Evolutionary conservation across 2,329 filamentous ascomycete species (phyloP).

Genomic region (Cytospora mali): DNA sequence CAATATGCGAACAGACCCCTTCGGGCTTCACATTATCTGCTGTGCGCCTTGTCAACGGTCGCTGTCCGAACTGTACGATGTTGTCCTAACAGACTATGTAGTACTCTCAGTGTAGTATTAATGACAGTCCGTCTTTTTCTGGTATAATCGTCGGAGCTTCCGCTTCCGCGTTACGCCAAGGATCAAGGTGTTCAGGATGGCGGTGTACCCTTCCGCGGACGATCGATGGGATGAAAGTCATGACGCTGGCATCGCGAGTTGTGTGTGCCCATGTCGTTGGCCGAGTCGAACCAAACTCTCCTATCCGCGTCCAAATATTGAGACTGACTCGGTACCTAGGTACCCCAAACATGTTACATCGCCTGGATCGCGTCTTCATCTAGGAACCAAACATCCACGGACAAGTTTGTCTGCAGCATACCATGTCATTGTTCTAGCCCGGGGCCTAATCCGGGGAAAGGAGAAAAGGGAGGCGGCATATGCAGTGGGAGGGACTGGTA

Average conservation of each 20-base stretch:
- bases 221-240: not conserved
- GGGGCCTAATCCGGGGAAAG: not conserved
- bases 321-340: constrained; percentile 19
- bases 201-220: not conserved
- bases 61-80: not conserved
- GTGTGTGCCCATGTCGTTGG: too few relatives aligned
- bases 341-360: constrained; percentile 15
- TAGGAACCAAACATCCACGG: constrained; percentile 18
- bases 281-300: not conserved
- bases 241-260: not conserved
- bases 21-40: not conserved
- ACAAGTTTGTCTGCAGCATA: constrained; percentile 21
- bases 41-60: not conserved
- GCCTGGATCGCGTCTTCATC: too few relatives aligned
- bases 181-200: not conserved
- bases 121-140: not conserved
- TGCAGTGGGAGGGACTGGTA: not conserved
- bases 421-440: not conserved
- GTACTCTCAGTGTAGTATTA: not conserved
- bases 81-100: not conserved
- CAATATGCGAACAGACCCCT: not conserved
- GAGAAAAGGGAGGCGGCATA: constrained; percentile 12
- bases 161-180: not conserved
- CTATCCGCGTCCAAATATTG: not conserved
- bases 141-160: not conserved